These are phyloP conservation scores for Aquilaria yunnanensis DNA, from an alignment of 345 rosid species.

Conservation along the genomic window DNA sequence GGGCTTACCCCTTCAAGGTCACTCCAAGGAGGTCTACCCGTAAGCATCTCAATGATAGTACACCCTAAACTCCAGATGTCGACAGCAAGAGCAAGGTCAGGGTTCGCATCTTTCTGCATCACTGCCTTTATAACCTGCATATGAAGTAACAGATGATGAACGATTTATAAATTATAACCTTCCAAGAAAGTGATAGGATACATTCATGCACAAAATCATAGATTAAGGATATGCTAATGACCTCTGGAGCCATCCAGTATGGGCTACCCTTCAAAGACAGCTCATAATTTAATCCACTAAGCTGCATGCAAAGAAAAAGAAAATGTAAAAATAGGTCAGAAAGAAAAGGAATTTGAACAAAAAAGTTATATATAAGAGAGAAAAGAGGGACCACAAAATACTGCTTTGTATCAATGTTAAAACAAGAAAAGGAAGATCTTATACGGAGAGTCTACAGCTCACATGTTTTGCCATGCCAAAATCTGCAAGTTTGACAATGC, in stretches of 20 bases:
- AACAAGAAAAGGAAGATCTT: neutral
- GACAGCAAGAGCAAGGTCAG: constrained; percentile 62
- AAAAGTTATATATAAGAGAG: constrained; percentile 4
- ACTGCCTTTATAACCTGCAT: constrained; percentile 49
- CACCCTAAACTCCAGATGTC: constrained; percentile 82
- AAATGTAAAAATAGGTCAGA: neutral
- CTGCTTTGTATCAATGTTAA: neutral
- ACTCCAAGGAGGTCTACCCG: constrained; percentile 70
- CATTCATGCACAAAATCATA: neutral
- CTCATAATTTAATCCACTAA: constrained; percentile 41
- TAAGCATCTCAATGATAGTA: constrained; percentile 60
- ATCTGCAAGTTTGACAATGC: constrained; percentile 66
- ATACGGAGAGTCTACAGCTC: constrained; percentile 17
- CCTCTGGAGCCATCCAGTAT: constrained; percentile 92
- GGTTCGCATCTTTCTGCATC: constrained; percentile 33
- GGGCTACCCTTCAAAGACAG: constrained; percentile 76
- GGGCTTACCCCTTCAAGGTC: constrained; percentile 58
- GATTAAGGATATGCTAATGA: constrained; percentile 13
- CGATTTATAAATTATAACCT: neutral
- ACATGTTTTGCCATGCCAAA: constrained; percentile 84
- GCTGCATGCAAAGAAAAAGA: constrained; percentile 28
- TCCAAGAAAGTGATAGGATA: neutral
- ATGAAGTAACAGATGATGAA: constrained; percentile 5
- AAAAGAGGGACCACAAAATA: neutral
- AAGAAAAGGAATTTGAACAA: neutral